phyloP scores from a whole-genome alignment of 2,329 filamentous ascomycete genomes.

The Graphilbum ipis-grandicollis region DNA sequence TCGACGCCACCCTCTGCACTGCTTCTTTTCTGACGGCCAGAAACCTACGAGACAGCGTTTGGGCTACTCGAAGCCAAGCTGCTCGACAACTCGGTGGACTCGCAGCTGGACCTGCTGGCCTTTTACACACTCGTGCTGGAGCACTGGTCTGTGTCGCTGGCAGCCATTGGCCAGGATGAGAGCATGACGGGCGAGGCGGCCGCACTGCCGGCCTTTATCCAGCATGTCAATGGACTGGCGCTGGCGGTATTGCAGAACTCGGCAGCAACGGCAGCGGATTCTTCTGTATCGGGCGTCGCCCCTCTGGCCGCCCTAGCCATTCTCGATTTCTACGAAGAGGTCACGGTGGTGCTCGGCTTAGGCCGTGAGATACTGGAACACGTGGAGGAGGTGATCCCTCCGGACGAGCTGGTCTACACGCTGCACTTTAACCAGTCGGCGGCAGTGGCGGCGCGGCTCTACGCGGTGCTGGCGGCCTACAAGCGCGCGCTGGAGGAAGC shows the following conservation, averaged over 20 bases:
- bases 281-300: too few species aligned
- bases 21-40: slow-evolving; percentile 16
- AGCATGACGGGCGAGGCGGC: background rate
- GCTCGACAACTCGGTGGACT: slow-evolving; percentile 28
- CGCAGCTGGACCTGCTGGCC: slow-evolving; percentile 41
- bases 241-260: slow-evolving; percentile 41
- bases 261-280: background rate
- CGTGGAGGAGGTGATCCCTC: slow-evolving; percentile 51
- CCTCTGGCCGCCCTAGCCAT: slow-evolving; percentile 32
- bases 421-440: slow-evolving; percentile 50
- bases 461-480: slow-evolving; percentile 51
- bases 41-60: slow-evolving; percentile 30
- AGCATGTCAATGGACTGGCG: slow-evolving; percentile 35
- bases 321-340: slow-evolving; percentile 52
- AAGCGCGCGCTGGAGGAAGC: slow-evolving; percentile 57
- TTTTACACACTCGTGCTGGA: slow-evolving; percentile 53
- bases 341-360: slow-evolving; percentile 35
- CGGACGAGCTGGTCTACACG: slow-evolving; percentile 49
- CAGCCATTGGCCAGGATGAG: slow-evolving; percentile 16
- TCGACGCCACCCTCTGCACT: too few species aligned
- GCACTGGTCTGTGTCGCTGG: slow-evolving; percentile 34
- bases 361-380: slow-evolving; percentile 29
- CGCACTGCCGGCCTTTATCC: slow-evolving; percentile 23
- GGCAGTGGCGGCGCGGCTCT: slow-evolving; percentile 49
- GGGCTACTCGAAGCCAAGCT: slow-evolving; percentile 32